phyloP scores from a whole-genome alignment of 257 asterid genomes.

The Craterostigma plantagineum region DNA sequence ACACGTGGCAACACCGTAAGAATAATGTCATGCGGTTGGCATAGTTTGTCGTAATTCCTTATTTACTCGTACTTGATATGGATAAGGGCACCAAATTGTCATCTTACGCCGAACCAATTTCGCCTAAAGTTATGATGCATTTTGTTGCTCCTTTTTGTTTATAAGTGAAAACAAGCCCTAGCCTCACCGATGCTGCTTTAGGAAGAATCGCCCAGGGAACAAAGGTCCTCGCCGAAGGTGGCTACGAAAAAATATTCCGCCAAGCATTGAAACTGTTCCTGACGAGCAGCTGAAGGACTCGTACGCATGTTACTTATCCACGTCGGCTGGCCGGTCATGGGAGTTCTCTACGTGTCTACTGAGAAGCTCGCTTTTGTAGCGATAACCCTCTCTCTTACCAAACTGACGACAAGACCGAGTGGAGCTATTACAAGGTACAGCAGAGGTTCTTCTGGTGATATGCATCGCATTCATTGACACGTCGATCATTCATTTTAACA shows the following conservation, averaged over 20 bases:
- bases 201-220: constrained; percentile 98
- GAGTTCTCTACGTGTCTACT: constrained; percentile 63
- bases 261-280: constrained; percentile 83
- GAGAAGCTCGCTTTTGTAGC: constrained; percentile 90
- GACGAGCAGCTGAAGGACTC: constrained; percentile 77
- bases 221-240: constrained; percentile 95
- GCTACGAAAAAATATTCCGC: constrained; percentile 81
- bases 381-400: constrained; percentile 79
- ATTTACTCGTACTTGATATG: no score
- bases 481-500: no score
- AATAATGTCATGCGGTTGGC: constrained; percentile 8
- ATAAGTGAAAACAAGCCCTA: constrained; percentile 95
- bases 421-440: constrained; percentile 98
- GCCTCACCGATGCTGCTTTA: constrained; percentile 86
- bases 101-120: no score
- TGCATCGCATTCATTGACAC: neutral
- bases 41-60: constrained; percentile 1
- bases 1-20: constrained; percentile 98
- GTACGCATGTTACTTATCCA: constrained; percentile 84
- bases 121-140: neutral
- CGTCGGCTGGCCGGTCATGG: constrained; percentile 99
- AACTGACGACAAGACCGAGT: constrained; percentile 56
- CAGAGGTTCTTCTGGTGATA: constrained; percentile 5
- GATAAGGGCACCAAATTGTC: no score
- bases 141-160: constrained; percentile 1